Conservation (phyloP, 371 early-diverging fungal species). For the Paraphysoderma sedebokerense region DNA sequence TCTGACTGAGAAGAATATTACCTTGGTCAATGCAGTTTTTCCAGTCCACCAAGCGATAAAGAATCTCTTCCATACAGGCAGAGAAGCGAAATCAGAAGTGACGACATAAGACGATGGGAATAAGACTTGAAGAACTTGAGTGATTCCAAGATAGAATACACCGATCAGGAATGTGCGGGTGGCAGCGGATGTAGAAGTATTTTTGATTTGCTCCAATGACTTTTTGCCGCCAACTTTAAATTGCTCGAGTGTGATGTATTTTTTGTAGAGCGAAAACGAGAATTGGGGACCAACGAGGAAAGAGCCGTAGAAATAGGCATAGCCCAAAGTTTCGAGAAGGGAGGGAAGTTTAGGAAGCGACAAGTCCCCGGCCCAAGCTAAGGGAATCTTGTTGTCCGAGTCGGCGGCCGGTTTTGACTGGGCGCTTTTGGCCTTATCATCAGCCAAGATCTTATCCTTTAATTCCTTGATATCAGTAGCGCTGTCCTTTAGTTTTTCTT, state of each 20-base stretch:
- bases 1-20: slow-evolving; percentile 3
- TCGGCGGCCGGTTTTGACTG: slow-evolving; percentile 2
- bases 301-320: slow-evolving; percentile 38
- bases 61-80: slow-evolving; percentile 18
- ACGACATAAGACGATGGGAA: slow-evolving; percentile 30
- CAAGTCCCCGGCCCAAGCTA: slow-evolving; percentile 5
- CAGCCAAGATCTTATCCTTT: too few species aligned
- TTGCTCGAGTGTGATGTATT: slow-evolving; percentile 23
- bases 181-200: slow-evolving; percentile 19
- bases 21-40: slow-evolving; percentile 38
- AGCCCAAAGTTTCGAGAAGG: slow-evolving; percentile 30
- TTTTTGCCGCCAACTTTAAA: slow-evolving; percentile 10
- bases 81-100: slow-evolving; percentile 24
- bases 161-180: slow-evolving; percentile 15
- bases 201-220: neutral
- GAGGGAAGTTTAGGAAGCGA: slow-evolving; percentile 21
- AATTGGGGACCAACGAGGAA: slow-evolving; percentile 59
- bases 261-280: slow-evolving; percentile 40
- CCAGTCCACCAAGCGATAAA: slow-evolving; percentile 28
- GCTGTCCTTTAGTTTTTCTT: neutral
- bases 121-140: slow-evolving; percentile 24
- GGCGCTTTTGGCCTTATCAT: neutral
- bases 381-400: neutral
- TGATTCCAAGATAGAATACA: slow-evolving; percentile 26
- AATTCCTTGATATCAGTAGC: too few species aligned